Conservation (phyloP, 2,329 filamentous ascomycete species). For the Penicillium sp. region DNA sequence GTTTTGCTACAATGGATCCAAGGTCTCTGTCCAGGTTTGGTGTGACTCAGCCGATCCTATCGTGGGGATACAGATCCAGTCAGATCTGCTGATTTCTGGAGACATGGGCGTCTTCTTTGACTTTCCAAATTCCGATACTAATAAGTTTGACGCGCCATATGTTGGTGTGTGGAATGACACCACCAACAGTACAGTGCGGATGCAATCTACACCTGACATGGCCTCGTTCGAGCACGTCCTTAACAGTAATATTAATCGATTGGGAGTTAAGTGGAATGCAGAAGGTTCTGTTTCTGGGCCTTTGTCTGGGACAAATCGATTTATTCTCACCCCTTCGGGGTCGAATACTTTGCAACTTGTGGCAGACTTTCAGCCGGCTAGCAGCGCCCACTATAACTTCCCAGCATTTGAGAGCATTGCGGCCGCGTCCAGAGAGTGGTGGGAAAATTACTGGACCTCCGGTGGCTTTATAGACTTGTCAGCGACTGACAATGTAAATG, state of each 20-base stretch:
- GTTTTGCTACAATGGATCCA: slow-evolving; percentile 1
- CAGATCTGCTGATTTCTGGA: slow-evolving; percentile 44
- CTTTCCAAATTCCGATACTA: slow-evolving; percentile 50
- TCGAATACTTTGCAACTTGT: slow-evolving; percentile 1
- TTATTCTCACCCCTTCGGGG: not conserved
- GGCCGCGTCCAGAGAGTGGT: slow-evolving; percentile 43
- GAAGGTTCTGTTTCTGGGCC: not conserved
- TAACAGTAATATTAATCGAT: not conserved
- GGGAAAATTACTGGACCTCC: slow-evolving; percentile 52
- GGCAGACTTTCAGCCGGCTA: not conserved
- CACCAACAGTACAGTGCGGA: slow-evolving; percentile 30
- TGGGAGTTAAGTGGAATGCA: not conserved
- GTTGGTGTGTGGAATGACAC: slow-evolving; percentile 54
- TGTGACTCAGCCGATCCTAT: not conserved
- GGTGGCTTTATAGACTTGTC: slow-evolving; percentile 57
- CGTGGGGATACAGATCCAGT: slow-evolving; percentile 21
- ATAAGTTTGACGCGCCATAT: slow-evolving; percentile 58
- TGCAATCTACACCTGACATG: not conserved
- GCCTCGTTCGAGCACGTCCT: slow-evolving; percentile 4
- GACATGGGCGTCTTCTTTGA: slow-evolving; percentile 53
- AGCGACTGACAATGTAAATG: slow-evolving; percentile 39
- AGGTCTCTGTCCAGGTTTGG: slow-evolving; percentile 4
- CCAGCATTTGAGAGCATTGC: not conserved
- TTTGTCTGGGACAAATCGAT: not conserved
- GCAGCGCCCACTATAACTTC: not conserved